Conservation (phyloP, 2,329 filamentous ascomycete genomes). For the Stemphylium lycopersici region DNA sequence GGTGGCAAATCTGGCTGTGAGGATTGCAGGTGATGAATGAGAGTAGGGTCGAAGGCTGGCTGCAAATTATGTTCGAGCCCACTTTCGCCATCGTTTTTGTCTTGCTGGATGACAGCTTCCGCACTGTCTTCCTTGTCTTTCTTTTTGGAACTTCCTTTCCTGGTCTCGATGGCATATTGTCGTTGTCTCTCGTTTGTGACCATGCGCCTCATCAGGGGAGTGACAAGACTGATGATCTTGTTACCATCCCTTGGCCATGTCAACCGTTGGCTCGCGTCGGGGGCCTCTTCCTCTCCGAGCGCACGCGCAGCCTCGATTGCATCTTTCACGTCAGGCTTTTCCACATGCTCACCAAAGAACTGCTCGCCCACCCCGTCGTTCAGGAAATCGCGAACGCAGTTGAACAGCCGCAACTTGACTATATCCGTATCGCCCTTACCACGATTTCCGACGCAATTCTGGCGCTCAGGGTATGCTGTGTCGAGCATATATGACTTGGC, state of each 20-base stretch:
- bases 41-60: slow-evolving; percentile 12
- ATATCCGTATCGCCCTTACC: slow-evolving; percentile 62
- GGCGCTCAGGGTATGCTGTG: slow-evolving; percentile 59
- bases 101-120: slow-evolving; percentile 21
- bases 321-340: slow-evolving; percentile 44
- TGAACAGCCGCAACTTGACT: slow-evolving; percentile 63
- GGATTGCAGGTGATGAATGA: slow-evolving; percentile 3
- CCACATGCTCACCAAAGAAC: slow-evolving; percentile 54
- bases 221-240: slow-evolving; percentile 63
- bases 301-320: slow-evolving; percentile 41
- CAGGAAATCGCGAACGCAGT: slow-evolving; percentile 62
- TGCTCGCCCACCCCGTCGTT: slow-evolving; percentile 57
- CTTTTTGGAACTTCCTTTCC: slow-evolving; percentile 55
- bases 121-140: slow-evolving; percentile 34
- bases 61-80: slow-evolving; percentile 21
- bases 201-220: slow-evolving; percentile 63
- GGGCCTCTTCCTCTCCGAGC: slow-evolving; percentile 49
- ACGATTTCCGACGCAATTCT: slow-evolving; percentile 63
- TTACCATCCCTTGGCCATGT: slow-evolving; percentile 63
- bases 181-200: slow-evolving; percentile 66
- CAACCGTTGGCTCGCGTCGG: slow-evolving; percentile 45
- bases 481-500: slow-evolving; percentile 65
- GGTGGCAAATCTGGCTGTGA: slow-evolving; percentile 7
- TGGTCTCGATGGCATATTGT: slow-evolving; percentile 62
- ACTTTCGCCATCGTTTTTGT: not conserved